Conservation (phyloP, 148 eudicot species). For the Chenopodium album region DNA sequence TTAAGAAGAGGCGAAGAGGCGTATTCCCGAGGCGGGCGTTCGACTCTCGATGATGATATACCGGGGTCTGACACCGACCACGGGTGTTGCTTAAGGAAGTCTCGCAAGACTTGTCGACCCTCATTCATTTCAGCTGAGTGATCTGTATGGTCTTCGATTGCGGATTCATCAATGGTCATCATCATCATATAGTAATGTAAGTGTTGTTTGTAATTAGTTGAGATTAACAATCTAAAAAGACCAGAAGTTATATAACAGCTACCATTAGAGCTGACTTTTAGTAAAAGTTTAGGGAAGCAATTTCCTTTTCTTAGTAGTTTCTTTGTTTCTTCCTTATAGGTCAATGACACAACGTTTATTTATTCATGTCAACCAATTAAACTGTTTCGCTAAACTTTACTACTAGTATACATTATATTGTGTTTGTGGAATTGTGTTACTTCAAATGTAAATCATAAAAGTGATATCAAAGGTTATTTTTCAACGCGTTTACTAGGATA, state of each 20-base stretch:
- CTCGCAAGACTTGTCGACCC: not conserved
- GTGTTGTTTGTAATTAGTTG: not conserved
- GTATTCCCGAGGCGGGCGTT: conserved; percentile 7
- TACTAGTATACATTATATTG: no score
- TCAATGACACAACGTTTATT: no score
- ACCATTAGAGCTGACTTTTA: no score
- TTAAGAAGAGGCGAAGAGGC: conserved; percentile 3
- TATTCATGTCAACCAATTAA: no score
- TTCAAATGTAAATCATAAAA: no score
- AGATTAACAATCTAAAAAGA: no score
- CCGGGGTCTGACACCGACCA: conserved; percentile 24
- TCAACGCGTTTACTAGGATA: no score
- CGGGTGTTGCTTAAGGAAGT: conserved; percentile 9
- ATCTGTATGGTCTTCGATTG: not conserved
- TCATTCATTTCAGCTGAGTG: not conserved
- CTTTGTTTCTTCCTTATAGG: not conserved
- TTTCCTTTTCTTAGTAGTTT: not conserved
- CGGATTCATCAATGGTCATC: not conserved
- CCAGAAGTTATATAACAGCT: no score
- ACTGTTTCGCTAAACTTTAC: no score
- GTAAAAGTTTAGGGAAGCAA: no score
- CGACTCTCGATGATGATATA: not conserved
- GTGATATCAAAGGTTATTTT: no score
- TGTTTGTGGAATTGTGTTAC: no score
- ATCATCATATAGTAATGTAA: not conserved